Base-by-base conservation (phyloP, 2,329 filamentous ascomycete species). In the Ophiostoma tasmaniense region DNA sequence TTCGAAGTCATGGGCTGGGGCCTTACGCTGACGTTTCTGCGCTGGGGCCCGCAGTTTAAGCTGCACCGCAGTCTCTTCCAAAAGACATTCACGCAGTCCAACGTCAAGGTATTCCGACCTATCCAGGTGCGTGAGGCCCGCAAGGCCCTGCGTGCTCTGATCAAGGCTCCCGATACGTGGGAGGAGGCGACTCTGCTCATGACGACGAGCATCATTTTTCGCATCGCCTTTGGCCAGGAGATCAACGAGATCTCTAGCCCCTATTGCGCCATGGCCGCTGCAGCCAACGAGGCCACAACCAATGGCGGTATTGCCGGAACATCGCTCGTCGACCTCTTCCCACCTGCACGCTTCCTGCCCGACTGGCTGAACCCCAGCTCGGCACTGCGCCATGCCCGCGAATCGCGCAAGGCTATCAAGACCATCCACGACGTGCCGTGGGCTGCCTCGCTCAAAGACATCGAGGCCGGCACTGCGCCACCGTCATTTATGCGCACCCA, bases 291-390 rank as follows among this genome's bases (percentile, higher is more conserved):
- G 2, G 72, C 72, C 45, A 75, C 74, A 35, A 76, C 69, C 72
- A 79, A 75, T 30, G 75, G 75, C 20, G 74, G 74, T 25, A 73
- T 75, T 39, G 75, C 76, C 17, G 76, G 76, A 22, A 75, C 76
- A 3, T 81, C 79, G 2, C 75, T 81, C 1, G 80, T 84, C 17
- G 83, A 84, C 73, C 78, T 81, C 71, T 82, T 84, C 67, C 83
- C 83, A 0, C 75, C 78, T n/a, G 73, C 80, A 35, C 77, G 76
- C 59, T 77, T 78, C 70, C 71, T 84, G n/a, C 81, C 82, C 0
- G 66, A 67, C 66, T 69, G 62, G 65, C 68, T 73, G 4, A 69
- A 70, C 66, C 68, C 67, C 2, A 71, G 68, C 45, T 20, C 42
- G 28, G 64, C 71, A 2, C 69, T 73, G 62, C 68, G 66, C 11